Conservation (phyloP, 208 protist genomes). For the Lotmaria passim region DNA sequence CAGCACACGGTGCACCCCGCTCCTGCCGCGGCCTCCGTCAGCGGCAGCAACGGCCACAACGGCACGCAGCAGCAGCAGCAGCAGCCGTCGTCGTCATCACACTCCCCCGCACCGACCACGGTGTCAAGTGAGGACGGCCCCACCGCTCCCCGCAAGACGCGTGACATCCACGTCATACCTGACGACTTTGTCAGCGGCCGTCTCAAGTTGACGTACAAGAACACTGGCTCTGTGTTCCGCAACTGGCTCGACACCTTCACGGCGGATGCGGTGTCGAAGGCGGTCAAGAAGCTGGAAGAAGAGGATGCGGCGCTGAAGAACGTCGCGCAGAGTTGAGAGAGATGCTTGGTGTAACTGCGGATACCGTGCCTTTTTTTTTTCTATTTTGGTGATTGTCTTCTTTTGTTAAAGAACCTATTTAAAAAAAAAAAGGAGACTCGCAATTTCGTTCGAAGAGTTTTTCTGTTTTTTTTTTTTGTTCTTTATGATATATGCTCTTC, state of each 20-base stretch:
- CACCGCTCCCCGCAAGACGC: conserved; percentile 12
- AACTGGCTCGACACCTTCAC: conserved; percentile 51
- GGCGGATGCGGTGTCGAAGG: conserved; percentile 35
- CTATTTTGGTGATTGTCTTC: too few species aligned
- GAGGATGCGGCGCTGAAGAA: conserved; percentile 18
- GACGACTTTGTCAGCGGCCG: conserved; percentile 57
- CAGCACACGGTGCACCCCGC: conserved; percentile 6
- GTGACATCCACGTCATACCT: conserved; percentile 36
- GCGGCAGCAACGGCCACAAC: conserved; percentile 4
- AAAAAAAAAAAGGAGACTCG: too few species aligned
- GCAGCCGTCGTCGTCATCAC: background rate
- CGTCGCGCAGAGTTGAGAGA: background rate
- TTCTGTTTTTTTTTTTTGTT: too few species aligned
- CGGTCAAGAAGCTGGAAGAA: conserved; percentile 25
- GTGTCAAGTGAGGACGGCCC: conserved; percentile 12
- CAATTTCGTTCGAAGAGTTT: too few species aligned
- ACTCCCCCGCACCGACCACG: background rate
- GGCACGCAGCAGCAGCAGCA: background rate
- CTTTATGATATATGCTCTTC: too few species aligned
- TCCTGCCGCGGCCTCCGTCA: background rate
- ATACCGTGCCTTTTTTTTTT: background rate
- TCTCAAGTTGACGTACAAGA: conserved; percentile 39
- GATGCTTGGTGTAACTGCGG: background rate
- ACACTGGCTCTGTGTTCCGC: conserved; percentile 41
- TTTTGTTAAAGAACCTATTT: too few species aligned